Conservation (phyloP, 2,329 filamentous ascomycete genomes). For the Aspergillus sp. region DNA sequence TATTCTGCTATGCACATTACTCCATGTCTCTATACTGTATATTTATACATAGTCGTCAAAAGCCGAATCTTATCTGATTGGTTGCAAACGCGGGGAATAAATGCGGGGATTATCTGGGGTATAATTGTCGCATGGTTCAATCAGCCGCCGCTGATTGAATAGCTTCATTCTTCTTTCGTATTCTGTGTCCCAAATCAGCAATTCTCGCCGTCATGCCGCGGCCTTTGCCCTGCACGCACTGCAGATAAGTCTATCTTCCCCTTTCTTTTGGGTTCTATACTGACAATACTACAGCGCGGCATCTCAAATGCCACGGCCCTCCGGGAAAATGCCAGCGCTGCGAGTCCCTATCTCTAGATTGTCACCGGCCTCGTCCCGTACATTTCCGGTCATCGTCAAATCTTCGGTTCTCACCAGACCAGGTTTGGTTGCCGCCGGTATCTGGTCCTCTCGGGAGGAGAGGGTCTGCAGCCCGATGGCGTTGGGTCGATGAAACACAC, state of each 20-base stretch:
- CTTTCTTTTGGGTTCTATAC: not conserved
- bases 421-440: too few relatives aligned
- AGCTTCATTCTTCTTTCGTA: not conserved
- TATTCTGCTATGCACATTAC: too few relatives aligned
- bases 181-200: not conserved
- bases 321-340: not conserved
- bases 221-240: not conserved
- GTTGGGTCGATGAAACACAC: slow-evolving; percentile 3
- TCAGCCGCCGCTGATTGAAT: not conserved
- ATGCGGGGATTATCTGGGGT: not conserved
- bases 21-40: not conserved
- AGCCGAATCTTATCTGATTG: not conserved
- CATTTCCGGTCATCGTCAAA: not conserved
- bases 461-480: not conserved
- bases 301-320: not conserved
- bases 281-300: not conserved
- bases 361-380: not conserved
- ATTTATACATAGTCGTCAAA: not conserved
- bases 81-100: not conserved
- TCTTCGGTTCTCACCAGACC: too few relatives aligned
- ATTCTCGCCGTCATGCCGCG: slow-evolving; percentile 1
- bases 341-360: not conserved
- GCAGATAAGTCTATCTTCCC: not conserved
- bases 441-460: not conserved
- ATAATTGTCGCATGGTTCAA: not conserved